Conservation (phyloP, 805 yeast species). For the Metschnikowia reukaufii region DNA sequence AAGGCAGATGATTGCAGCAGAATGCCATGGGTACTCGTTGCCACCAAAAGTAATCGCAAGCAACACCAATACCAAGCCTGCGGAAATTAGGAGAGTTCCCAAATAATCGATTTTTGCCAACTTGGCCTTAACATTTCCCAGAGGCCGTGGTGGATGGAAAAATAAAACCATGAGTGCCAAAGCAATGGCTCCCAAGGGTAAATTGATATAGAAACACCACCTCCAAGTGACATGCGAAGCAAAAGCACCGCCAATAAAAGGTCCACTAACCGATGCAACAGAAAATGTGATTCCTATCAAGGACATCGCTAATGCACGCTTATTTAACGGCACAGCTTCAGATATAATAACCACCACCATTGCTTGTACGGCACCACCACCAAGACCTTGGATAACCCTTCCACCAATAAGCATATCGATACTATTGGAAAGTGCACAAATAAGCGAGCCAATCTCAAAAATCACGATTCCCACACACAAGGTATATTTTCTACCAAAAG, state of each 20-base stretch:
- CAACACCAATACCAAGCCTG: slow-evolving; percentile 45
- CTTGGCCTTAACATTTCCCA: slow-evolving; percentile 39
- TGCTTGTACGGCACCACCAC: slow-evolving; percentile 67
- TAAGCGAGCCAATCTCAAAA: slow-evolving; percentile 62
- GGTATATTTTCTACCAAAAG: slow-evolving; percentile 56
- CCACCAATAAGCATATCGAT: slow-evolving; percentile 70
- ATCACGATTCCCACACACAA: slow-evolving; percentile 49
- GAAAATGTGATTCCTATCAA: slow-evolving; percentile 45
- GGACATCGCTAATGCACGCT: slow-evolving; percentile 40
- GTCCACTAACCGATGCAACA: slow-evolving; percentile 57
- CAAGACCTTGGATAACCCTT: slow-evolving; percentile 67
- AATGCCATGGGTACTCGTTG: slow-evolving; percentile 49
- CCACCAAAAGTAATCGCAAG: slow-evolving; percentile 60
- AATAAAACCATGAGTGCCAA: slow-evolving; percentile 36
- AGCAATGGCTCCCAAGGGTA: slow-evolving; percentile 63
- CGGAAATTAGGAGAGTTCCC: slow-evolving; percentile 46
- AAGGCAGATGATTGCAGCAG: slow-evolving; percentile 51
- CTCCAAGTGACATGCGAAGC: slow-evolving; percentile 64
- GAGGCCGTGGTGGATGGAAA: slow-evolving; percentile 49
- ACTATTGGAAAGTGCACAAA: slow-evolving; percentile 52
- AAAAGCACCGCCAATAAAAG: slow-evolving; percentile 66
- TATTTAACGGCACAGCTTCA: slow-evolving; percentile 50
- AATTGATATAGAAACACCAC: slow-evolving; percentile 72
- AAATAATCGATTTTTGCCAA: slow-evolving; percentile 46
- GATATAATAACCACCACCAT: slow-evolving; percentile 56